A percentile compares a stretch with the other conserved stretches of the same genome.
These are phyloP conservation scores for Bipolaris cookei DNA, from an alignment of 2,329 filamentous ascomycete genomes.

Conservation along the genomic window DNA sequence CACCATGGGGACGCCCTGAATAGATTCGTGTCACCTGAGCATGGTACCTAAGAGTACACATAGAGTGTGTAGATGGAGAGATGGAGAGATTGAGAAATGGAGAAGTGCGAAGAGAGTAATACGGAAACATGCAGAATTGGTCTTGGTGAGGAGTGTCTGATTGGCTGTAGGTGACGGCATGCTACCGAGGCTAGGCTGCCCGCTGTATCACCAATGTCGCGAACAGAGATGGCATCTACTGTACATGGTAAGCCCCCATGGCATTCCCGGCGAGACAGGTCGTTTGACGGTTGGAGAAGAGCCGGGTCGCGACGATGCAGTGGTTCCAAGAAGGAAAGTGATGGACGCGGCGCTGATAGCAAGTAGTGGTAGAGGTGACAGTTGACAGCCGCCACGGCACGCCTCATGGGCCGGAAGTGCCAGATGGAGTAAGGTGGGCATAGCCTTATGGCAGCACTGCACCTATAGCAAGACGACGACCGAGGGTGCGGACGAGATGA, in stretches of 20 bases:
- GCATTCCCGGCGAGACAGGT: background rate
- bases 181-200: background rate
- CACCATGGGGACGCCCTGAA: background rate
- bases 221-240: background rate
- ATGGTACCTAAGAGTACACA: background rate
- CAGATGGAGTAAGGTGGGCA: background rate
- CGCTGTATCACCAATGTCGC: constrained; percentile 12
- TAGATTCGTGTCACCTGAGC: background rate
- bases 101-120: background rate
- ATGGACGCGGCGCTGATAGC: background rate
- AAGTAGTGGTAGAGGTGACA: background rate
- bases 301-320: background rate
- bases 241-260: background rate
- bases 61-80: background rate
- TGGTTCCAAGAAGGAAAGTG: background rate
- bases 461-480: too few relatives aligned
- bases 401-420: background rate
- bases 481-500: constrained; percentile 6
- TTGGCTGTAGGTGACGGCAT: background rate
- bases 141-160: background rate
- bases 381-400: constrained; percentile 10
- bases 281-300: background rate
- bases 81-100: background rate
- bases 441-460: background rate
- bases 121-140: background rate